phyloP scores from a whole-genome alignment of 306 rosid species.

The Casuarina equisetifolia region DNA sequence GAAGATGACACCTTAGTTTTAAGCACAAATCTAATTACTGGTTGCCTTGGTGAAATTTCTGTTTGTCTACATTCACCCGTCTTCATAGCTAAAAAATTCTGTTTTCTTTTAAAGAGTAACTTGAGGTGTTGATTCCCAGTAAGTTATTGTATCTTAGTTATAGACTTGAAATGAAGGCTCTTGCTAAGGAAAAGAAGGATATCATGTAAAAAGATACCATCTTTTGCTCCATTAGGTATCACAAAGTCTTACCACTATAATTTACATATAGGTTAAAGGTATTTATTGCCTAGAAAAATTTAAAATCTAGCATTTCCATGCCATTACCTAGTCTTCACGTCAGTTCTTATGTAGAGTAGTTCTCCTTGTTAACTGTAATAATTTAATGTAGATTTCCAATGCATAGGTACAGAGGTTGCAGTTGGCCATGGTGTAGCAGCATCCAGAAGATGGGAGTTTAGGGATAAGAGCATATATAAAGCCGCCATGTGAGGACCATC shows the following conservation, averaged over 20 bases:
- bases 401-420: conserved; percentile 38
- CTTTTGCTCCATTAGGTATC: neutral
- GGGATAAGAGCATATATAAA: conserved; percentile 36
- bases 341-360: conserved; percentile 2
- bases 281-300: neutral
- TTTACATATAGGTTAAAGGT: neutral
- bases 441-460: conserved; percentile 34
- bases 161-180: neutral
- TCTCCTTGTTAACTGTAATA: conserved; percentile 26
- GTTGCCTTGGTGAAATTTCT: neutral
- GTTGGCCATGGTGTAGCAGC: conserved; percentile 36
- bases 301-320: neutral
- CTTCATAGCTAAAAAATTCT: neutral
- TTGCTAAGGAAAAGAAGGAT: neutral
- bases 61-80: neutral
- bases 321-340: neutral
- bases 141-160: neutral
- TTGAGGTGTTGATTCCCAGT: neutral
- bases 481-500: conserved; percentile 49
- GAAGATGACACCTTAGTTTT: neutral
- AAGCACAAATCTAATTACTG: conserved; percentile 8
- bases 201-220: neutral
- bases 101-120: neutral
- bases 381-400: conserved; percentile 26
- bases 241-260: neutral